These are phyloP conservation scores for Nephelium lappaceum DNA, from an alignment of 345 rosid genomes.

Conservation along the genomic window DNA sequence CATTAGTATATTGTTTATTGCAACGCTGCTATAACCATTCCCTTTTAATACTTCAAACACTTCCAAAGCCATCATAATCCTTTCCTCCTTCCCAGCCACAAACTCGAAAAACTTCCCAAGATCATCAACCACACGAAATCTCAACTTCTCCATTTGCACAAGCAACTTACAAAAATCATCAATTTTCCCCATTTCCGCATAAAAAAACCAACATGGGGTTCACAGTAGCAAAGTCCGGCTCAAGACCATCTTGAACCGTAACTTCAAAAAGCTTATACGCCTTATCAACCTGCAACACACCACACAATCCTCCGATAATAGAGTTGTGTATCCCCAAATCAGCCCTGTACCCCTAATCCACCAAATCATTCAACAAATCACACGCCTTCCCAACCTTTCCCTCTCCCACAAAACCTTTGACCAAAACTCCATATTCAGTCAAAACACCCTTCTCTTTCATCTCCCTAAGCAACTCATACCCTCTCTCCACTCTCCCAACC, in stretches of 20 bases:
- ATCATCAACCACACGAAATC: conserved; percentile 58
- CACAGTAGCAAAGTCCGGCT: conserved; percentile 64
- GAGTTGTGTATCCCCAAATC: conserved; percentile 83
- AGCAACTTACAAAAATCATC: conserved; percentile 57
- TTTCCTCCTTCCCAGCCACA: conserved; percentile 54
- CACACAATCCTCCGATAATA: conserved; percentile 76
- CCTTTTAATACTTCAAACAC: conserved; percentile 58
- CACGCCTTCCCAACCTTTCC: conserved; percentile 70
- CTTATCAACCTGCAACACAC: conserved; percentile 60
- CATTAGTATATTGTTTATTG: conserved; percentile 69
- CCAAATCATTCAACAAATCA: conserved; percentile 77
- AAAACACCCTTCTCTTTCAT: conserved; percentile 70
- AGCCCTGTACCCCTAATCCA: conserved; percentile 81
- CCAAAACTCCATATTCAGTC: conserved; percentile 73
- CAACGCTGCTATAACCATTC: conserved; percentile 60
- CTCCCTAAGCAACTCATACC: conserved; percentile 64
- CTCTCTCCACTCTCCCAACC: conserved; percentile 62
- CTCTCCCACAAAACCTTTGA: conserved; percentile 68
- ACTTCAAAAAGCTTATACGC: conserved; percentile 69
- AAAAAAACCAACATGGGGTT: conserved; percentile 73
- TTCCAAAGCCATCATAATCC: conserved; percentile 52
- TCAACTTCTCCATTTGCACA: conserved; percentile 52
- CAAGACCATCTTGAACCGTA: conserved; percentile 63
- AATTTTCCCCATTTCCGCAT: conserved; percentile 57
- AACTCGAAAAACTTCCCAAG: conserved; percentile 57